These are phyloP conservation scores for Tolypocladium album DNA, from an alignment of 2,329 filamentous ascomycete genomes.

Conservation along the genomic window DNA sequence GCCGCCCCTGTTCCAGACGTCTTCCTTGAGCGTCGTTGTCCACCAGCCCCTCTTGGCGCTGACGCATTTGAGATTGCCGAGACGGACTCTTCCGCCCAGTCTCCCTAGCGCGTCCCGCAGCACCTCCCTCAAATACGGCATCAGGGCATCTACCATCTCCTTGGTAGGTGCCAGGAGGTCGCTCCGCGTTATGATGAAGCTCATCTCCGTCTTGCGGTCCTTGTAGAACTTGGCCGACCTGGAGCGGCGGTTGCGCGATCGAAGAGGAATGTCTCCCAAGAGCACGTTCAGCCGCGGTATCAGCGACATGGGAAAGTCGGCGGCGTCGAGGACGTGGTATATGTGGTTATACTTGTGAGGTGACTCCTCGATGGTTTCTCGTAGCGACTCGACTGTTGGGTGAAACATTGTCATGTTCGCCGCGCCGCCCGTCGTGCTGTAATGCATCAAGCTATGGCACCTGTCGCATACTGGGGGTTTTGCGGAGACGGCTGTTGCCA, in stretches of 20 bases:
- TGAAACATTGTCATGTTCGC: constrained; percentile 56
- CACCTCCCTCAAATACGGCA: constrained; percentile 73
- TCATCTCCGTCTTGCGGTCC: constrained; percentile 65
- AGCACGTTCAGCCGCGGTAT: constrained; percentile 64
- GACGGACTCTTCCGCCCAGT: constrained; percentile 55
- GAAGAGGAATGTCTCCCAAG: constrained; percentile 60
- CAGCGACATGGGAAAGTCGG: constrained; percentile 92
- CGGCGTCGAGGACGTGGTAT: constrained; percentile 90
- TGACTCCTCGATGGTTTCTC: constrained; percentile 77
- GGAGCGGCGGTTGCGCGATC: constrained; percentile 72
- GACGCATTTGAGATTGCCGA: constrained; percentile 81
- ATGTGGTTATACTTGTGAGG: constrained; percentile 87
- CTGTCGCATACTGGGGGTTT: constrained; percentile 66
- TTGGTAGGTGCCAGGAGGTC: constrained; percentile 80
- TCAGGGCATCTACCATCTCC: constrained; percentile 70
- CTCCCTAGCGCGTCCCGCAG: constrained; percentile 67
- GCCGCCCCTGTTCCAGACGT: constrained; percentile 74
- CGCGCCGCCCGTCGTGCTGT: constrained; percentile 46
- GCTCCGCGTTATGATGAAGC: constrained; percentile 82
- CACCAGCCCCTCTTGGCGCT: constrained; percentile 85
- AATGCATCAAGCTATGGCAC: constrained; percentile 73
- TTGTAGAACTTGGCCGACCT: constrained; percentile 53
- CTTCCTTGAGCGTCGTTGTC: constrained; percentile 76
- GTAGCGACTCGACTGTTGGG: constrained; percentile 70
- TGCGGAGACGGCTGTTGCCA: constrained; percentile 7